phyloP scores from a whole-genome alignment of 139 green algal genomes.

The Closterium sp. region DNA sequence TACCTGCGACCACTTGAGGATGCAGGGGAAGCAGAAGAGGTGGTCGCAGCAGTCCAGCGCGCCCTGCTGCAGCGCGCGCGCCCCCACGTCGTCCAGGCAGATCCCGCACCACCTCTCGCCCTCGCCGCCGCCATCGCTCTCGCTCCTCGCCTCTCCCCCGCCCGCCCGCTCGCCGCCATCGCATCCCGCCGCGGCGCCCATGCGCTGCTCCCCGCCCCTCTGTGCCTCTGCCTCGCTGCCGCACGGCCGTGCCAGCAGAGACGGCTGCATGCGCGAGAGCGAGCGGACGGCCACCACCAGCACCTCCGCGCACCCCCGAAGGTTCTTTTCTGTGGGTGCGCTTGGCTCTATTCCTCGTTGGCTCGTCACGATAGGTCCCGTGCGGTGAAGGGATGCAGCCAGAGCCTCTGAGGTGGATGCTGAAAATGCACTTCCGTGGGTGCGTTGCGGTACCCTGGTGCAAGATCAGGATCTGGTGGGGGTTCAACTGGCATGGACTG shows the following conservation, averaged over 20 bases:
- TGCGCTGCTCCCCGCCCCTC: background rate
- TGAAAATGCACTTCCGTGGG: too few relatives aligned
- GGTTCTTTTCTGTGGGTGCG: too few relatives aligned
- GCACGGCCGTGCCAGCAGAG: background rate
- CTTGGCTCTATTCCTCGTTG: too few relatives aligned
- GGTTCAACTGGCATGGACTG: too few relatives aligned
- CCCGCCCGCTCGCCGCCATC: background rate
- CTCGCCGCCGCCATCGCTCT: background rate
- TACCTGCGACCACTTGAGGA: slow-evolving; percentile 36
- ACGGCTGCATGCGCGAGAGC: too few relatives aligned
- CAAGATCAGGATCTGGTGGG: too few relatives aligned
- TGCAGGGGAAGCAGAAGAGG: slow-evolving; percentile 50
- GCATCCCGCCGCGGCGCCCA: background rate
- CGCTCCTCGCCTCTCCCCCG: background rate
- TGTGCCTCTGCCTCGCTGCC: background rate
- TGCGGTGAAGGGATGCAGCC: too few relatives aligned
- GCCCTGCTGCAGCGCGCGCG: slow-evolving; percentile 19
- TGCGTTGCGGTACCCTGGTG: too few relatives aligned
- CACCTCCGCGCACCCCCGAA: too few relatives aligned
- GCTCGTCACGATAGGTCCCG: too few relatives aligned
- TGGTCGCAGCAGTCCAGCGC: slow-evolving; percentile 49
- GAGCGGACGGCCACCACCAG: too few relatives aligned
- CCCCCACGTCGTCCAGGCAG: slow-evolving; percentile 13
- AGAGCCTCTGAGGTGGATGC: too few relatives aligned
- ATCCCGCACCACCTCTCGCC: slow-evolving; percentile 14